phyloP scores from a whole-genome alignment of 139 green algal genomes.

The Volvox africanus region DNA sequence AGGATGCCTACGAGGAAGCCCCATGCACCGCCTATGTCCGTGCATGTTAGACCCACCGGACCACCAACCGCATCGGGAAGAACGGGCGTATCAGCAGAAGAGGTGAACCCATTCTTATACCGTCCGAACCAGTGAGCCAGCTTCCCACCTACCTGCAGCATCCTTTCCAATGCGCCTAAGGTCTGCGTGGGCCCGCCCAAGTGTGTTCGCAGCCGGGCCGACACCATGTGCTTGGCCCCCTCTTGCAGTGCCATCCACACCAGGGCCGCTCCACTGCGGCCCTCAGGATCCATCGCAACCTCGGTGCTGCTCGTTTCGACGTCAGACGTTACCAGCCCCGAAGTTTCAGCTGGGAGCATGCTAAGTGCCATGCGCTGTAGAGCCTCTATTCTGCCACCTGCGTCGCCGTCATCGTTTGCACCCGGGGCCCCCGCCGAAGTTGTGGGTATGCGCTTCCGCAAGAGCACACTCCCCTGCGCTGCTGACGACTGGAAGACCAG shows the following conservation, averaged over 20 bases:
- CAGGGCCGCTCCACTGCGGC: conserved; percentile 10
- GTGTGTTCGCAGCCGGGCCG: conserved; percentile 74
- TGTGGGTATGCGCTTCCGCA: background rate
- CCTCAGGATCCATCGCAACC: background rate
- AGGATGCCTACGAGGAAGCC: too few relatives aligned
- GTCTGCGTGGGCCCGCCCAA: conserved; percentile 79
- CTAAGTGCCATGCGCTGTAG: conserved; percentile 47
- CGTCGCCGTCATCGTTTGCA: background rate
- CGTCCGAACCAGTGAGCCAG: background rate
- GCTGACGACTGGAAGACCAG: conserved; percentile 44
- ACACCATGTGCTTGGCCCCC: conserved; percentile 64
- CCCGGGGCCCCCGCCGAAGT: background rate
- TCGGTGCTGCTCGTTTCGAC: background rate
- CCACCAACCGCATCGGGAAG: too few relatives aligned
- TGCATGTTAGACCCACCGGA: too few relatives aligned
- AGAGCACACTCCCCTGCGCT: conserved; percentile 9
- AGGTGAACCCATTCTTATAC: too few relatives aligned
- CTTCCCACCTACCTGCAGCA: conserved; percentile 55
- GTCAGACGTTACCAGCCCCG: background rate
- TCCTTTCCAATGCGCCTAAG: conserved; percentile 76
- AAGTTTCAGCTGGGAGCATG: background rate
- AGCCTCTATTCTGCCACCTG: background rate
- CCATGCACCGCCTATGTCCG: too few relatives aligned
- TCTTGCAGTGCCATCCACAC: conserved; percentile 68
- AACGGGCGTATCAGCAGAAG: too few relatives aligned